Evolutionary conservation across 2,329 filamentous ascomycete species (phyloP), one percentile per base, ranked within the genome.

Genomic region (Pyrenophora teres): DNA sequence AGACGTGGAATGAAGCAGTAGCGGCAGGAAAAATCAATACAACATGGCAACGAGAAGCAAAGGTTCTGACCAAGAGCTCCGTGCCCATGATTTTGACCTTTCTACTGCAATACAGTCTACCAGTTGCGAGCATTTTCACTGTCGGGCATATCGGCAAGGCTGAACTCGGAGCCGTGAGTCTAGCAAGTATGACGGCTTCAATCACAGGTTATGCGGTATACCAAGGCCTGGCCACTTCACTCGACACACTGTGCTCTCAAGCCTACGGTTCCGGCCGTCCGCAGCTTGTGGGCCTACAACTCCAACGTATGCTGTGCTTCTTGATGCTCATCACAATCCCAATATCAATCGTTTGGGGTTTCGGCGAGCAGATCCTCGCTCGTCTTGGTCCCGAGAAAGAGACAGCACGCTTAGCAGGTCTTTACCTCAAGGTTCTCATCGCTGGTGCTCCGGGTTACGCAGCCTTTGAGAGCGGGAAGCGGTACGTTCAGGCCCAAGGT

Each of bases 171-270:
- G 78, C 78, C 6, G 78, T 80, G 6, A 76, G 74, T 50, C 59
- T 80, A 30, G 78, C 76, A 4, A 73, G 68, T 42, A 80, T 80
- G 78, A 80, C 77, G 1, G 77, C 77, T 0, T 77, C 74, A 39
- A 79, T 80, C 23, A 80, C 77, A 3, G 77, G 77, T 1, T 79
- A 78, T 52, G 72, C 77, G 1, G 74, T 78, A 12, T 79, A 77
- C 44, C 76, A 79, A 60, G 77, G 92, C n/a, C 81, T 97, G 12
- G 88, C 92, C 1, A 97, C 93, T 4, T 90, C 88, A 58, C 80
- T 97, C 32, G 93, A 97, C 74, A 97, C 93, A 0, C 84, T 97
- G 2, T 97, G 93, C 72, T 85, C 93, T 0, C 93, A 97, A 74
- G 93, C 94, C 0, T 97, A 95, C 69, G 93, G 94, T 2, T 95